A percentile compares a stretch with the other conserved stretches of the same genome.
Conservation (phyloP, 2,329 filamentous ascomycete species). For the Cercospora canescens region DNA sequence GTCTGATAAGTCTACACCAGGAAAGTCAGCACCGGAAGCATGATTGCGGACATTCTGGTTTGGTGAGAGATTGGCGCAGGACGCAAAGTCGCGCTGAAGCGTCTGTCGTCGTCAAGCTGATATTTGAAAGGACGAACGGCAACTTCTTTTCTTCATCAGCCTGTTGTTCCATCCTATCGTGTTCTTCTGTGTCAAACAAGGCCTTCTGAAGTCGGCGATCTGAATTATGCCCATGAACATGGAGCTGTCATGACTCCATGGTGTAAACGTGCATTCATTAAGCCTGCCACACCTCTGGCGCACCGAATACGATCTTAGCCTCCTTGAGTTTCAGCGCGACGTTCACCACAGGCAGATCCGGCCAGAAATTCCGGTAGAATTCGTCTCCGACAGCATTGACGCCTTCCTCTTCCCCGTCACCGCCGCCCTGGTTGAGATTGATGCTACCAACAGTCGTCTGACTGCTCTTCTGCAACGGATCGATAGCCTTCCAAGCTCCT, state of each 20-base stretch:
- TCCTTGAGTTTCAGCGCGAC: constrained; percentile 17
- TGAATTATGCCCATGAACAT: too few relatives aligned
- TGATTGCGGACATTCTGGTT: neutral
- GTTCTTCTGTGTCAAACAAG: too few relatives aligned
- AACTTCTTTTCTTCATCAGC: neutral
- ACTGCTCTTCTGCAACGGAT: constrained; percentile 14
- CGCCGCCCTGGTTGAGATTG: constrained; percentile 17
- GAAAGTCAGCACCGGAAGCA: neutral
- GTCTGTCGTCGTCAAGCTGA: neutral
- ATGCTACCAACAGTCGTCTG: constrained; percentile 13
- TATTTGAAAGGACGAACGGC: neutral
- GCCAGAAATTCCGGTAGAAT: constrained; percentile 19
- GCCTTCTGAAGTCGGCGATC: too few relatives aligned
- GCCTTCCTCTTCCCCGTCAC: constrained; percentile 15
- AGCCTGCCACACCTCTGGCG: neutral
- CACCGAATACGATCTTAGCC: constrained; percentile 13
- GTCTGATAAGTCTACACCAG: neutral
- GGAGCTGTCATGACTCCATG: too few relatives aligned
- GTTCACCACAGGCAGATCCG: constrained; percentile 3
- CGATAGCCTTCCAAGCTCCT: constrained; percentile 10
- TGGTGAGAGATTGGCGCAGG: neutral
- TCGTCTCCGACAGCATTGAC: constrained; percentile 19
- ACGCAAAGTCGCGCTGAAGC: neutral
- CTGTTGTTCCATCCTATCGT: neutral
- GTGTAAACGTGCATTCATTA: neutral